phyloP scores from a whole-genome alignment of 2,329 filamentous ascomycete genomes.

The Aspergillus fumigatus region DNA sequence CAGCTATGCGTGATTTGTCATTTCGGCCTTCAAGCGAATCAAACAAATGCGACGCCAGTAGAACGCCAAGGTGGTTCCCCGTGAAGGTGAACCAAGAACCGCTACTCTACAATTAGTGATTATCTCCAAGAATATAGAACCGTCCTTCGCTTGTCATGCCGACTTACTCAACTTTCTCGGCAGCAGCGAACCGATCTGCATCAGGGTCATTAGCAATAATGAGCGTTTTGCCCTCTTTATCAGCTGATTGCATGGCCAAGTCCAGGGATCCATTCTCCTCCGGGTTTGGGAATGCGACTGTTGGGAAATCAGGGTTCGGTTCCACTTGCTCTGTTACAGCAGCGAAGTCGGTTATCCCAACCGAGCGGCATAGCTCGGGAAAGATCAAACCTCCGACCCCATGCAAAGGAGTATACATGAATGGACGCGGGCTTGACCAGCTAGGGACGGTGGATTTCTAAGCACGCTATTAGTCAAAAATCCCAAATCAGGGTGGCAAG shows the following conservation, averaged over 20 bases:
- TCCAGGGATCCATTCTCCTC: constrained; percentile 61
- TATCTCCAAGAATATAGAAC: background rate
- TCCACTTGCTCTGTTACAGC: constrained; percentile 45
- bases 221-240: constrained; percentile 44
- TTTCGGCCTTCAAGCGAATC: constrained; percentile 39
- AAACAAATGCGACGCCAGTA: constrained; percentile 55
- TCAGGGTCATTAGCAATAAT: constrained; percentile 63
- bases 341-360: constrained; percentile 31
- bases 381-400: constrained; percentile 36
- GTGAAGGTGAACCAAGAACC: constrained; percentile 58
- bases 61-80: constrained; percentile 60
- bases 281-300: constrained; percentile 61
- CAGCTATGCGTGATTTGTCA: constrained; percentile 43
- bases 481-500: background rate
- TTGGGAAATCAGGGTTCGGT: constrained; percentile 62
- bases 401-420: constrained; percentile 42
- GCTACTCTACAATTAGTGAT: constrained; percentile 17
- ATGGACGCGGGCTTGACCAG: constrained; percentile 25
- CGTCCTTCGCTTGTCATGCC: background rate
- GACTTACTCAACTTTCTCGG: constrained; percentile 50
- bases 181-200: constrained; percentile 60
- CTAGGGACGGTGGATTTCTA: constrained; percentile 32
- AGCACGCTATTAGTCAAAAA: constrained; percentile 10
- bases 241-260: constrained; percentile 54
- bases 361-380: constrained; percentile 27